phyloP scores from a whole-genome alignment of 2,329 filamentous ascomycete genomes.

The Trichoderma simmonsii region DNA sequence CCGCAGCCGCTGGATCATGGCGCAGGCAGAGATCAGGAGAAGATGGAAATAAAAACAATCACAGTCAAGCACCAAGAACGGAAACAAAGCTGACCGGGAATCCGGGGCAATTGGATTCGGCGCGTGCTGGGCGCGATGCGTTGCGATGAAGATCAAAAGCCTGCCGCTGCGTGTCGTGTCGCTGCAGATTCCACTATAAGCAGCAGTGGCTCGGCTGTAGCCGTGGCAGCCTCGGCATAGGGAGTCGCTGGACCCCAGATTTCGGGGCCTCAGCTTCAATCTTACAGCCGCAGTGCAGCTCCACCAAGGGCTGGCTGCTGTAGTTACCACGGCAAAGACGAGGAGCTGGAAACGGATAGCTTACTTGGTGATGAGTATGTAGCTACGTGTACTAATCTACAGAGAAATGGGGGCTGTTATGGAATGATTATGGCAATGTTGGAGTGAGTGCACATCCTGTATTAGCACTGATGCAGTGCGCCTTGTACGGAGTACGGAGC shows the following conservation, averaged over 20 bases:
- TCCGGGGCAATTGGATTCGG: slow-evolving; percentile 1
- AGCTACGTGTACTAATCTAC: background rate
- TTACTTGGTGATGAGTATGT: background rate
- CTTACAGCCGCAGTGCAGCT: background rate
- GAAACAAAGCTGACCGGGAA: background rate
- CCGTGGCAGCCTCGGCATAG: slow-evolving; percentile 18
- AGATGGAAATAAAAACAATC: background rate
- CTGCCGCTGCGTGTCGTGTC: slow-evolving; percentile 13
- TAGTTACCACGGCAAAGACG: background rate
- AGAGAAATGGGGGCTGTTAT: background rate
- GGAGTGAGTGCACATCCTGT: background rate
- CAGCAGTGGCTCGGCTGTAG: slow-evolving; percentile 9
- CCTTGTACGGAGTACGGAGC: background rate
- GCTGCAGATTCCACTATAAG: background rate
- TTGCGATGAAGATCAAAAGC: slow-evolving; percentile 5
- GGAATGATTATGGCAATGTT: background rate
- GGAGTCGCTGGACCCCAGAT: slow-evolving; percentile 9
- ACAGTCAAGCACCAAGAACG: background rate
- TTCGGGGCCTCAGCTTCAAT: background rate
- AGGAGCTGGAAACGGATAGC: background rate
- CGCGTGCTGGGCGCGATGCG: slow-evolving; percentile 11
- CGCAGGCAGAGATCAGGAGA: background rate
- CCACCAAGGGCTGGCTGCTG: background rate
- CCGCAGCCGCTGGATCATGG: slow-evolving; percentile 18
- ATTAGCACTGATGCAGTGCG: background rate